These are phyloP conservation scores for Saccharomycodes ludwigii DNA, from an alignment of 805 yeast genomes.

Conservation along the genomic window DNA sequence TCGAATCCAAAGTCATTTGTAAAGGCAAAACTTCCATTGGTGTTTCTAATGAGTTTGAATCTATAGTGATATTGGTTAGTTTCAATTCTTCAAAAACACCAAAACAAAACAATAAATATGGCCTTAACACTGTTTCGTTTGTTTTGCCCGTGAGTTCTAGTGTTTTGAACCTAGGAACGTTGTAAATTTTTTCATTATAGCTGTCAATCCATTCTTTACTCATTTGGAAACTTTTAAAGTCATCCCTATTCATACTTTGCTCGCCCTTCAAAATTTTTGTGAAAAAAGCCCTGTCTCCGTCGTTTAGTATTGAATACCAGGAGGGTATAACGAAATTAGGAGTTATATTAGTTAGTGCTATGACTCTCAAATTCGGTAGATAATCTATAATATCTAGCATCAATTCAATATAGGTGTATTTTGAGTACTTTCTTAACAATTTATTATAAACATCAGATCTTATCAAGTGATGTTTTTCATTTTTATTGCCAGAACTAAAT, in stretches of 20 bases:
- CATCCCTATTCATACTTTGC: slow-evolving; percentile 20
- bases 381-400: slow-evolving; percentile 32
- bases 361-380: slow-evolving; percentile 32
- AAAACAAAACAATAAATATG: slow-evolving; percentile 34
- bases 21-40: slow-evolving; percentile 24
- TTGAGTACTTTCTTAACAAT: slow-evolving; percentile 13
- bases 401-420: slow-evolving; percentile 24
- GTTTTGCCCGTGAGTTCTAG: slow-evolving; percentile 12
- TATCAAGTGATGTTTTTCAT: too few species aligned
- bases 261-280: slow-evolving; percentile 22
- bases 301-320: slow-evolving; percentile 24
- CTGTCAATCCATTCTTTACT: slow-evolving; percentile 16
- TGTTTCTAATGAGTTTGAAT: slow-evolving; percentile 26
- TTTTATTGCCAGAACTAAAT: slow-evolving; percentile 13
- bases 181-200: slow-evolving; percentile 17
- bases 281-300: slow-evolving; percentile 22
- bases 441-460: too few species aligned
- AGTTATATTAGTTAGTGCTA: slow-evolving; percentile 33
- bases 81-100: slow-evolving; percentile 32
- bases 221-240: slow-evolving; percentile 19
- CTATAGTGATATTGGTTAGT: slow-evolving; percentile 37
- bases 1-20: slow-evolving; percentile 12
- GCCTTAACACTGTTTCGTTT: slow-evolving; percentile 17
- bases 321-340: slow-evolving; percentile 44
- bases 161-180: slow-evolving; percentile 18